These are phyloP conservation scores for Kodamaea neixiangensis DNA, from an alignment of 805 yeast genomes.

Conservation along the genomic window DNA sequence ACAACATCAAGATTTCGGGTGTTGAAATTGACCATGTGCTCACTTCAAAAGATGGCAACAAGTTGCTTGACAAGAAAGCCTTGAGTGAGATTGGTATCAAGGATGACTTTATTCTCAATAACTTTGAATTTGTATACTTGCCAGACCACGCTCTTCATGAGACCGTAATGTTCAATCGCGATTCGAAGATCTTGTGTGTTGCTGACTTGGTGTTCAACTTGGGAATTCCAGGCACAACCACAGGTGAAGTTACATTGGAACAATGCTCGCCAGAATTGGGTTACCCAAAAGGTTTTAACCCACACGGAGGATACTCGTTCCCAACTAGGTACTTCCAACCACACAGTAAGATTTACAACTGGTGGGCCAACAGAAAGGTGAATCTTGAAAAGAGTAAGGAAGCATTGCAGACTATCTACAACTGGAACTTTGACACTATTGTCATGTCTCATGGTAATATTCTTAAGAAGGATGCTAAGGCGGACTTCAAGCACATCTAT, in stretches of 20 bases:
- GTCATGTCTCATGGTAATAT: slow-evolving; percentile 64
- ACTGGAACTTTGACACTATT: slow-evolving; percentile 51
- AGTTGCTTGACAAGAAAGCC: slow-evolving; percentile 8
- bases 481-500: slow-evolving; percentile 23
- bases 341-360: slow-evolving; percentile 13
- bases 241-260: slow-evolving; percentile 11
- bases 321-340: slow-evolving; percentile 15
- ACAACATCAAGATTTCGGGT: slow-evolving; percentile 3
- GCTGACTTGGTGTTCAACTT: slow-evolving; percentile 18
- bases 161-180: slow-evolving; percentile 14
- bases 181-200: slow-evolving; percentile 13
- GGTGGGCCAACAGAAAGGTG: slow-evolving; percentile 2
- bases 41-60: slow-evolving; percentile 16
- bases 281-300: slow-evolving; percentile 11
- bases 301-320: slow-evolving; percentile 17
- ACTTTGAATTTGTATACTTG: slow-evolving; percentile 15
- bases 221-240: slow-evolving; percentile 10
- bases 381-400: slow-evolving; percentile 6
- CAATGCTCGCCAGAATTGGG: slow-evolving; percentile 18
- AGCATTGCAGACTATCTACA: slow-evolving; percentile 30
- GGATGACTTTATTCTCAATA: slow-evolving; percentile 9
- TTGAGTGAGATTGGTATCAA: slow-evolving; percentile 7
- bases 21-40: slow-evolving; percentile 7
- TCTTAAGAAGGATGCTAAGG: slow-evolving; percentile 40
- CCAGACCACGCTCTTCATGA: slow-evolving; percentile 15